Conservation (phyloP, 768 basidiomycete species). For the Russula ochroleuca region DNA sequence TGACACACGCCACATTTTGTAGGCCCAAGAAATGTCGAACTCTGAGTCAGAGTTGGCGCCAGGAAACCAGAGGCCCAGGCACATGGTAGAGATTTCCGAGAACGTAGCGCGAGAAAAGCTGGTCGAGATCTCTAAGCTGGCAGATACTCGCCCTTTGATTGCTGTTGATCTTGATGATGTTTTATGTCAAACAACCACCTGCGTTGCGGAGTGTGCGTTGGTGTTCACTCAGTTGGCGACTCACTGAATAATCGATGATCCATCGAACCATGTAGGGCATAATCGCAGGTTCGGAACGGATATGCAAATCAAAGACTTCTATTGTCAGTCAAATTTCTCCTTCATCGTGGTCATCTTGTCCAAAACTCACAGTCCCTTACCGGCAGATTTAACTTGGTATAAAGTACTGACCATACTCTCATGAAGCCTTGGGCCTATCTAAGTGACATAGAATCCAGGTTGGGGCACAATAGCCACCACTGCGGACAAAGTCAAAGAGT, state of each 20-base stretch:
- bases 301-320: constrained; percentile 24
- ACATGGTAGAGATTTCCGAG: constrained; percentile 5
- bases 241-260: not conserved
- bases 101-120: constrained; percentile 5
- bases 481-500: constrained; percentile 17
- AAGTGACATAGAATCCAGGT: constrained; percentile 22
- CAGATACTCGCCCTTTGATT: constrained; percentile 5
- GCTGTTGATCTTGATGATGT: constrained; percentile 24
- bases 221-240: not conserved
- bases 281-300: constrained; percentile 22
- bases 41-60: not conserved
- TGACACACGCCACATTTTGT: not conserved
- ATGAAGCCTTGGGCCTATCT: not conserved
- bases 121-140: not conserved
- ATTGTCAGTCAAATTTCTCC: constrained; percentile 14
- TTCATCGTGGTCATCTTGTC: not conserved
- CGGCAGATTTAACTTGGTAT: constrained; percentile 24
- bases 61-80: not conserved
- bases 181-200: constrained; percentile 22
- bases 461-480: constrained; percentile 25
- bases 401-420: constrained; percentile 6
- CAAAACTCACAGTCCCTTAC: not conserved
- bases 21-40: constrained; percentile 1
- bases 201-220: constrained; percentile 23
- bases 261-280: constrained; percentile 16